phyloP scores from a whole-genome alignment of 768 basidiomycete species.

The Mycena metata region DNA sequence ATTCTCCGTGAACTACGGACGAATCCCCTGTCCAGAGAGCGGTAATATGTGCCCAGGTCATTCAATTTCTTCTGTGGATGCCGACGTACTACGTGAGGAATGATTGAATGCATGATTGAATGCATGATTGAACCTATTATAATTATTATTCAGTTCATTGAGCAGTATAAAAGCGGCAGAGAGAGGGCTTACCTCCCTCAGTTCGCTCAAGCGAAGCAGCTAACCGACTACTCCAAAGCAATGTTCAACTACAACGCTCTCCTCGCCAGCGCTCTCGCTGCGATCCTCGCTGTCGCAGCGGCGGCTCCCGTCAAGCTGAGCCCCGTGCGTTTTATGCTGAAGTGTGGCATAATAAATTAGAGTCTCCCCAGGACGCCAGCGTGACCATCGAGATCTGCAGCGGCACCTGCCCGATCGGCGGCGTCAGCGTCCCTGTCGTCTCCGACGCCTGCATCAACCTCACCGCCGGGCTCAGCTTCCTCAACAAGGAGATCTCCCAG shows the following conservation, averaged over 20 bases:
- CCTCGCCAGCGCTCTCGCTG: conserved; percentile 3
- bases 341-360: no score
- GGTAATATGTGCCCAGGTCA: no score
- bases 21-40: no score
- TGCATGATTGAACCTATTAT: no score
- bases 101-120: not conserved
- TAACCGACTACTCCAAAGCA: no score
- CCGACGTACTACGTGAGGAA: no score
- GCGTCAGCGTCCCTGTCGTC: not conserved
- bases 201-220: conserved; percentile 9
- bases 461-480: conserved; percentile 13
- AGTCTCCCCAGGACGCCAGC: not conserved
- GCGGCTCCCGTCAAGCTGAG: not conserved
- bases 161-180: conserved; percentile 17
- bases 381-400: conserved; percentile 1
- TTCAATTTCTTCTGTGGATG: no score
- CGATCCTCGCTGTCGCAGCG: conserved; percentile 2
- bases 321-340: not conserved
- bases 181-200: not conserved
- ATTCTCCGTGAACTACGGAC: no score
- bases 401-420: no score
- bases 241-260: conserved; percentile 22
- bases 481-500: conserved; percentile 16
- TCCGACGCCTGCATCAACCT: conserved; percentile 14
- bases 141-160: no score